Evolutionary conservation across 2,329 filamentous ascomycete species (phyloP).

Genomic region (Didymella keratinophila): DNA sequence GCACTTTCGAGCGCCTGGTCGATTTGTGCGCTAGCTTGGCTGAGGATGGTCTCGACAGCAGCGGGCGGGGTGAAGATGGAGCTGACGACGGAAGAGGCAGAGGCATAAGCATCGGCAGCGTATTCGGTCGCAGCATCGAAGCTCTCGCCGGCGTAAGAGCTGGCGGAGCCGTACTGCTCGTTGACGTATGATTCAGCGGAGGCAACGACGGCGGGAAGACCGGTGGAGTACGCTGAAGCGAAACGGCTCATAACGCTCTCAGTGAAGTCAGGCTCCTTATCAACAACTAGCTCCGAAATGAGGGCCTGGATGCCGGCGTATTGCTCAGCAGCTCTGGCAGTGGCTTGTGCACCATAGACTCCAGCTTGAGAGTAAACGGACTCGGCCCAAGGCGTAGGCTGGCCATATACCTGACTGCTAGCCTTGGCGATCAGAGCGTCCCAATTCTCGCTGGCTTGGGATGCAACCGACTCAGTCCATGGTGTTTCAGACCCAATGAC

Average conservation of each 20-base stretch:
- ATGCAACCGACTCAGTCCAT: slow-evolving; percentile 62
- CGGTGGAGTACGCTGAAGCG: slow-evolving; percentile 74
- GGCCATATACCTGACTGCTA: slow-evolving; percentile 74
- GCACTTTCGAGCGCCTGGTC: slow-evolving; percentile 67
- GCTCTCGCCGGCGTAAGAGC: slow-evolving; percentile 59
- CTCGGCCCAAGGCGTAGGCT: slow-evolving; percentile 62
- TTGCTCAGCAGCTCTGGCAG: slow-evolving; percentile 67
- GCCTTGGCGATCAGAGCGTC: slow-evolving; percentile 69
- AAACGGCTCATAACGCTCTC: slow-evolving; percentile 80
- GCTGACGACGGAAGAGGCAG: slow-evolving; percentile 56
- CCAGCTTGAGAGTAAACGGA: slow-evolving; percentile 61
- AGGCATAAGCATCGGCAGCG: slow-evolving; percentile 59
- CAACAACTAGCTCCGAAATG: slow-evolving; percentile 77
- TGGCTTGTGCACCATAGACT: slow-evolving; percentile 68
- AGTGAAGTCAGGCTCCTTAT: slow-evolving; percentile 81
- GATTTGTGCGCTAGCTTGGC: slow-evolving; percentile 64
- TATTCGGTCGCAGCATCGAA: slow-evolving; percentile 59
- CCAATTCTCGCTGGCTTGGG: slow-evolving; percentile 69
- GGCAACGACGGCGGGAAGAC: slow-evolving; percentile 63
- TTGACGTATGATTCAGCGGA: slow-evolving; percentile 63
- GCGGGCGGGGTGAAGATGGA: slow-evolving; percentile 65
- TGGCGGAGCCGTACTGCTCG: slow-evolving; percentile 54
- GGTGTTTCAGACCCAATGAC: slow-evolving; percentile 59
- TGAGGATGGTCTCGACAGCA: slow-evolving; percentile 64
- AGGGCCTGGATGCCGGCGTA: slow-evolving; percentile 75